Evolutionary conservation across 495 filamentous ascomycete genomes (phyloP).

Genomic region (Massariosphaeria phaeospora): DNA sequence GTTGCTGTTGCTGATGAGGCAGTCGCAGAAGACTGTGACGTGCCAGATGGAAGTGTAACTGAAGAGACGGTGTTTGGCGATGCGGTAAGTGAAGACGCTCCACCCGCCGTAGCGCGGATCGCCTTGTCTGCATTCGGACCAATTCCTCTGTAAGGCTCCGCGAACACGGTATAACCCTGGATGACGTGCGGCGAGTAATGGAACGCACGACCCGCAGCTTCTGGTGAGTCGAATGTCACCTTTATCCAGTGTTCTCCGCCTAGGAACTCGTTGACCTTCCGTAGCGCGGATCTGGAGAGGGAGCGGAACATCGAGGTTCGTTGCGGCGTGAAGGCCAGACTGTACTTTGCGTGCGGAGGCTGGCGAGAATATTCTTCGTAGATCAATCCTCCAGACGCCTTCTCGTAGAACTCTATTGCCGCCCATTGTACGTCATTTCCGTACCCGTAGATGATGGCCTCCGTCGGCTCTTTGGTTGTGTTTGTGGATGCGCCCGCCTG

Average conservation of each 20-base stretch:
- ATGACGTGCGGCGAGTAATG: conserved; percentile 72
- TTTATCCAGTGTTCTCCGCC: conserved; percentile 89
- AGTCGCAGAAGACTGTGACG: conserved; percentile 18
- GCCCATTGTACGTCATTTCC: conserved; percentile 69
- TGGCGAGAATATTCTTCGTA: conserved; percentile 86
- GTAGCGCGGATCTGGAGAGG: conserved; percentile 63
- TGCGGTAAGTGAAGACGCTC: conserved; percentile 21
- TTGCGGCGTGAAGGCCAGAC: conserved; percentile 50
- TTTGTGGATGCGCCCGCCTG: conserved; percentile 37
- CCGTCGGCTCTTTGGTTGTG: conserved; percentile 58
- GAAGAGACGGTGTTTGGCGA: conserved; percentile 26
- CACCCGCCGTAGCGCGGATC: conserved; percentile 43
- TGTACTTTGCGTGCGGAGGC: conserved; percentile 59
- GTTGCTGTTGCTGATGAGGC: conserved; percentile 30
- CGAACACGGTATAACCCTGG: conserved; percentile 69
- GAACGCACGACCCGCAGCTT: conserved; percentile 70
- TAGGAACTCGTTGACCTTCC: conserved; percentile 67
- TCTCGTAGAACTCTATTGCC: conserved; percentile 78
- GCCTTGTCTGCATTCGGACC: conserved; percentile 63
- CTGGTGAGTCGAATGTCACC: conserved; percentile 78
- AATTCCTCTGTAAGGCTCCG: conserved; percentile 67
- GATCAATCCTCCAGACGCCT: conserved; percentile 64
- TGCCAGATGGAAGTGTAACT: conserved; percentile 13
- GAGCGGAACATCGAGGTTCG: conserved; percentile 47
- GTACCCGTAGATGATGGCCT: conserved; percentile 82